Evolutionary conservation across 306 rosid genomes (phyloP), one percentile per base, ranked within the genome.

Genomic region (Cotoneaster glaucophyllus): DNA sequence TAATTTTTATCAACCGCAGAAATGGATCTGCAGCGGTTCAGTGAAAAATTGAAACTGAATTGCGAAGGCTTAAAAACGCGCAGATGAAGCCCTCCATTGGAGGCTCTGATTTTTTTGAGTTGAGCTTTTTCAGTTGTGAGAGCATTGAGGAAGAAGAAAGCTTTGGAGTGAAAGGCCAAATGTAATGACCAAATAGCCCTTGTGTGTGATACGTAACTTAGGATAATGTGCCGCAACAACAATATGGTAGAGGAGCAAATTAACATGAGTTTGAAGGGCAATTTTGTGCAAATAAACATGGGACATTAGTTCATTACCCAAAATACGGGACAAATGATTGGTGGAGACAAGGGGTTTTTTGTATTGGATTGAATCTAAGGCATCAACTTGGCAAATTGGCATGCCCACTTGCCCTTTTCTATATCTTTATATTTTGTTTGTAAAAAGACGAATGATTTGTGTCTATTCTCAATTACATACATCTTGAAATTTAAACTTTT

Each of bases 181-280:
- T 70, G 57, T 41, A 72, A 39, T 82, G 85, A 69, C 85, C 63
- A 8, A 69, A 68, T 24, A 53, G 65, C 1, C 79, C 79, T 54
- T 63, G 6, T 18, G 21, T 3, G 11, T 29, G 13, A 59, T 17
- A 11, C 31, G 54, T 26, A 50, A 62, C 10, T 65, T 17, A 4
- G 2, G 26, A 59, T 19, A 19, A 7, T 12, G 34, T 29, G 56
- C 15, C 11, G 9, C 64, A 19, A 15, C 25, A n/a, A 13, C 14
- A 14, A 8, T 0, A 31, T 17, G 45, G 63, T 44, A 10, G 13
- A 4, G 44, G 19, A 13, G 61, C 9, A 21, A 31, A 52, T 34
- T 61, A 41, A 62, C 62, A 2, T 4, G 4, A 0, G 8, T 28
- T 17, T 24, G 0, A 31, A 71, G 74, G 84, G 81, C 26, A 73